These are phyloP conservation scores for Podospora conica DNA, from an alignment of 495 filamentous ascomycete species.

Conservation along the genomic window DNA sequence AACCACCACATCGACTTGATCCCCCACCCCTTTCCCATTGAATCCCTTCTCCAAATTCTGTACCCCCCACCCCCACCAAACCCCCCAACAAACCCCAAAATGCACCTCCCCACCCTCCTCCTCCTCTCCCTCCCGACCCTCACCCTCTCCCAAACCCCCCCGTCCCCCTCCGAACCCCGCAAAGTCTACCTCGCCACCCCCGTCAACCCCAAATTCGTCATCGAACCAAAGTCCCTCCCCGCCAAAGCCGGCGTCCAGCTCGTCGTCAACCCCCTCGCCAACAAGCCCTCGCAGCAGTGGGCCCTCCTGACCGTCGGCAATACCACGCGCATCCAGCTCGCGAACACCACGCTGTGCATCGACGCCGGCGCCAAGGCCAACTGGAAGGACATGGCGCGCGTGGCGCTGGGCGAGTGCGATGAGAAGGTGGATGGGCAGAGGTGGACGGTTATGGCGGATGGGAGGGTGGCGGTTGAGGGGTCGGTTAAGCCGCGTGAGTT, in stretches of 20 bases:
- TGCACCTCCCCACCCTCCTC: constrained; percentile 24
- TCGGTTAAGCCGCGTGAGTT: constrained; percentile 37
- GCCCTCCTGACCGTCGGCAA: constrained; percentile 38
- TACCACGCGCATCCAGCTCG: constrained; percentile 42
- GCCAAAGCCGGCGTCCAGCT: constrained; percentile 31
- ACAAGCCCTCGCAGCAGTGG: constrained; percentile 46
- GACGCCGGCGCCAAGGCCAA: constrained; percentile 43
- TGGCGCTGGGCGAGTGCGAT: constrained; percentile 39
- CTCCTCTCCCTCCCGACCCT: constrained; percentile 39
- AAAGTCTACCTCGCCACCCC: constrained; percentile 47
- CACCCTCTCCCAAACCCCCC: constrained; percentile 38
- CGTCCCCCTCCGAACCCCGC: constrained; percentile 25
- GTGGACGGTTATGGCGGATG: constrained; percentile 43
- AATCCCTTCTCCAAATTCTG: neutral
- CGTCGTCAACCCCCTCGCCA: constrained; percentile 37
- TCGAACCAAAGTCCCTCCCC: constrained; percentile 36
- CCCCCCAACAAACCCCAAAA: neutral
- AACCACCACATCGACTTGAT: neutral
- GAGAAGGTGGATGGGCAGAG: constrained; percentile 38
- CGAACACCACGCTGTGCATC: constrained; percentile 40
- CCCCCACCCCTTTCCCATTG: too few species aligned
- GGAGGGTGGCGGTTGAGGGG: constrained; percentile 40
- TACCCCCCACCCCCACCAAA: neutral
- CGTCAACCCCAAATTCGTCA: constrained; percentile 45
- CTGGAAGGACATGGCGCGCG: constrained; percentile 49